phyloP scores from a whole-genome alignment of 805 yeast species.

The Lipomyces orientalis region DNA sequence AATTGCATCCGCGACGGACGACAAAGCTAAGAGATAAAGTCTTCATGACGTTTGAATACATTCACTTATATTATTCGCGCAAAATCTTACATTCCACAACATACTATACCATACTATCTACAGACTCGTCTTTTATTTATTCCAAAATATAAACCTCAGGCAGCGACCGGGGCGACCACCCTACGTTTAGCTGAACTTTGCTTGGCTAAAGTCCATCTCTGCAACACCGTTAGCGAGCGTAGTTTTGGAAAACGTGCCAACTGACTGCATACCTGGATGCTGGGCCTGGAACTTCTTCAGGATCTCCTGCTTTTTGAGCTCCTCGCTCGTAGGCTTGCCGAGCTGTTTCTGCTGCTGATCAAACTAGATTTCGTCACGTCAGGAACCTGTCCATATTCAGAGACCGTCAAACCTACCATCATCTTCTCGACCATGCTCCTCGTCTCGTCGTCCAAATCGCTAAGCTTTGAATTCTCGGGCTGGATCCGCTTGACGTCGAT shows the following conservation, averaged over 20 bases:
- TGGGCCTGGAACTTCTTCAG: slow-evolving; percentile 49
- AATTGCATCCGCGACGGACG: background rate
- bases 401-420: slow-evolving; percentile 45
- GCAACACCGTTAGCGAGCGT: background rate
- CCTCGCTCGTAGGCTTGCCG: slow-evolving; percentile 50
- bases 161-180: background rate
- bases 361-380: slow-evolving; percentile 33
- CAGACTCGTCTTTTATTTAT: background rate
- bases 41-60: background rate
- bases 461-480: slow-evolving; percentile 51
- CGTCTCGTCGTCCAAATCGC: slow-evolving; percentile 52
- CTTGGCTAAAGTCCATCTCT: slow-evolving; percentile 50
- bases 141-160: background rate
- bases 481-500: slow-evolving; percentile 50
- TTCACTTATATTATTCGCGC: background rate
- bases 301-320: slow-evolving; percentile 45
- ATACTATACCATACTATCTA: background rate
- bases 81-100: background rate
- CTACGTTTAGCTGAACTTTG: slow-evolving; percentile 37
- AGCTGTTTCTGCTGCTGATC: slow-evolving; percentile 52
- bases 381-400: background rate
- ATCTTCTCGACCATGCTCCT: slow-evolving; percentile 54
- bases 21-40: background rate
- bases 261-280: slow-evolving; percentile 49
- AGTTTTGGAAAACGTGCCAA: slow-evolving; percentile 9